These are phyloP conservation scores for Auricularia heimuer DNA, from an alignment of 768 basidiomycete species.

Conservation along the genomic window DNA sequence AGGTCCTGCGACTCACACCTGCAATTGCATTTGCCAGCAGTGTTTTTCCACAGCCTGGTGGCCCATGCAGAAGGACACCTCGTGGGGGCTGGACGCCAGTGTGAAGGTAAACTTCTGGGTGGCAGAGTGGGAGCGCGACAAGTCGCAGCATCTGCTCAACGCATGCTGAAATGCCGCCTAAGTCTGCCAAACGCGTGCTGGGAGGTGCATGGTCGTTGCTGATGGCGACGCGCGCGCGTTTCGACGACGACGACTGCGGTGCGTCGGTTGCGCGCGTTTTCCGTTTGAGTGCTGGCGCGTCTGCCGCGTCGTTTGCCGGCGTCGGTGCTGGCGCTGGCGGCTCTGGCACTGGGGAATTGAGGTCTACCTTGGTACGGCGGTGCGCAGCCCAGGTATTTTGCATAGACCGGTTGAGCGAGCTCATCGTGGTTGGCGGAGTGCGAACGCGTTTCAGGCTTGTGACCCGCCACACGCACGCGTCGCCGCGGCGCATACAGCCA, in stretches of 20 bases:
- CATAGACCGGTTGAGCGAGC: constrained; percentile 61
- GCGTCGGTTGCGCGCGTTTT: constrained; percentile 38
- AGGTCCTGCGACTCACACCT: constrained; percentile 47
- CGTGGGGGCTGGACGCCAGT: constrained; percentile 89
- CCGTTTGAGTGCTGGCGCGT: constrained; percentile 40
- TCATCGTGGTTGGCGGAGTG: not conserved
- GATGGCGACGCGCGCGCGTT: constrained; percentile 34
- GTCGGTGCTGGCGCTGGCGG: constrained; percentile 3
- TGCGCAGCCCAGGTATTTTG: constrained; percentile 70
- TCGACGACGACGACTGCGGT: constrained; percentile 39
- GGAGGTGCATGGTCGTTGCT: constrained; percentile 68
- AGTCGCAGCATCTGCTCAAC: constrained; percentile 91
- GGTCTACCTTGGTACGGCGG: constrained; percentile 53
- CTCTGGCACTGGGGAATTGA: constrained; percentile 35
- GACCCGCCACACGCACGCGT: not conserved
- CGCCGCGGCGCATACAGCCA: not conserved
- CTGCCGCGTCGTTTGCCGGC: constrained; percentile 1
- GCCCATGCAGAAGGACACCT: constrained; percentile 88
- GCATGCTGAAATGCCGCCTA: constrained; percentile 79
- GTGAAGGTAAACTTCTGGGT: constrained; percentile 91
- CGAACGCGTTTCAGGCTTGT: not conserved
- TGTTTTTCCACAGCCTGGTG: constrained; percentile 96
- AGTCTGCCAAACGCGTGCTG: constrained; percentile 62
- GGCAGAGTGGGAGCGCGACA: constrained; percentile 90
- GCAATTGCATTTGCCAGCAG: constrained; percentile 90